Evolutionary conservation across 352 stramenopile genomes (phyloP), one percentile per base, ranked within the genome.

Genomic region (Globisporangium parvum): DNA sequence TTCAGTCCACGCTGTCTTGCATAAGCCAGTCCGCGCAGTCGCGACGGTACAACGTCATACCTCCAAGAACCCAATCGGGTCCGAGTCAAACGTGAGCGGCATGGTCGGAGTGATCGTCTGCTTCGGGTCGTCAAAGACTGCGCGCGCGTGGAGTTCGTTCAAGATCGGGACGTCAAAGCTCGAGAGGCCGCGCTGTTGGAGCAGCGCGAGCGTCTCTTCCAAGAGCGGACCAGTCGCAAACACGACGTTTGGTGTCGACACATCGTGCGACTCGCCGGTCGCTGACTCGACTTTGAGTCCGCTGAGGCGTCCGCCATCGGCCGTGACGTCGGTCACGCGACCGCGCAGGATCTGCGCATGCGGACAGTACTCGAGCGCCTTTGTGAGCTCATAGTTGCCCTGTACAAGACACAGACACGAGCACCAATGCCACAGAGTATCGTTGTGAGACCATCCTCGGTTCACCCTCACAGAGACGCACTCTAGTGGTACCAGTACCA

Each of bases 61-160:
- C 66, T 82, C 69, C 2, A 91, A 69, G 44, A 79, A 69, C 0
- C 78, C 80, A 45, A 85, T 73, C 10, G 77, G 76, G 51, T 91
- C 80, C 20, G 76, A 83, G 62, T 91, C 75, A 26, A 88, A 91
- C 33, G 80, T 89, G 21, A 91, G 62, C 1, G 80, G 80, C 57
- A 80, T 83, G 2, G 69, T 79, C n/a, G 58, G 33, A 0, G 74
- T 67, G 14, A 87, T 63, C 8, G 85, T 67, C 24, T 73, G 54
- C n/a, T 74, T 68, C 17, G 77, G 72, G 54, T 91, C 80, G 47
- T 87, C 74, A 24, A 88, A 74, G 1, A 87, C 74, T 0, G 79
- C 80, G 12, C 80, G 80, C 26, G 73, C 79, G 60, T 91, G 80
- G 24, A 91, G 51, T 35, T 91, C 80, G 45, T 91, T 87, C 55